phyloP scores from a whole-genome alignment of 225 moss, liverwort and hornwort genomes.

The Antitrichia curtipendula region DNA sequence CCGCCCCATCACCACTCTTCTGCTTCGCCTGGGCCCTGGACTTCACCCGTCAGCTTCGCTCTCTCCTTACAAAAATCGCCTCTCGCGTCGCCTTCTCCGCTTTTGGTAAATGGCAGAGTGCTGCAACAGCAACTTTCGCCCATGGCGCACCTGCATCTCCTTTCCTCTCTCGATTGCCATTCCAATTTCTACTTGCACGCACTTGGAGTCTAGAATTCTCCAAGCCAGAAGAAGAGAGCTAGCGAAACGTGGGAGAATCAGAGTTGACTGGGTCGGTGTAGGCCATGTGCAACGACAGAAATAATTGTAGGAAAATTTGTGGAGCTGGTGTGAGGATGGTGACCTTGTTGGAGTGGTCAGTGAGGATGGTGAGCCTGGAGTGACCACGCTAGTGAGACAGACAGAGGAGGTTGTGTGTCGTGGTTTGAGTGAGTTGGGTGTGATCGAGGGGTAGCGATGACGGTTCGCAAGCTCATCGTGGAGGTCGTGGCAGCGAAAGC shows the following conservation, averaged over 20 bases:
- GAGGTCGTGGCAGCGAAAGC: constrained; percentile 31
- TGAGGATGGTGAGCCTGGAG: background rate
- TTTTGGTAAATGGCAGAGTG: background rate
- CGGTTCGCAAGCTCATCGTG: constrained; percentile 19
- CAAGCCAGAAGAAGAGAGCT: background rate
- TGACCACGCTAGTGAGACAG: background rate
- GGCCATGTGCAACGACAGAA: background rate
- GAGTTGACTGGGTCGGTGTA: background rate
- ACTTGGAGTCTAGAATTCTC: background rate
- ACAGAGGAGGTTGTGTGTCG: background rate
- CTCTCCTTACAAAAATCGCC: background rate
- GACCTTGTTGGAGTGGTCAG: background rate
- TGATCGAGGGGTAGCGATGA: background rate
- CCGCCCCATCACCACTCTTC: background rate
- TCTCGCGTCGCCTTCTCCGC: background rate
- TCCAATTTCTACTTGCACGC: background rate
- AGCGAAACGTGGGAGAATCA: background rate
- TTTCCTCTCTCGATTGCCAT: background rate
- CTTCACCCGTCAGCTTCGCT: background rate
- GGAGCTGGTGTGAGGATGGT: background rate
- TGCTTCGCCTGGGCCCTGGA: too few relatives aligned
- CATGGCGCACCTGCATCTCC: background rate
- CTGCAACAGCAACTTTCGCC: background rate
- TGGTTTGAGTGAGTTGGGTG: background rate
- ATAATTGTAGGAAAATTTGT: background rate